Base-by-base conservation (phyloP, 768 basidiomycete species). In the Mycena vitilis region DNA sequence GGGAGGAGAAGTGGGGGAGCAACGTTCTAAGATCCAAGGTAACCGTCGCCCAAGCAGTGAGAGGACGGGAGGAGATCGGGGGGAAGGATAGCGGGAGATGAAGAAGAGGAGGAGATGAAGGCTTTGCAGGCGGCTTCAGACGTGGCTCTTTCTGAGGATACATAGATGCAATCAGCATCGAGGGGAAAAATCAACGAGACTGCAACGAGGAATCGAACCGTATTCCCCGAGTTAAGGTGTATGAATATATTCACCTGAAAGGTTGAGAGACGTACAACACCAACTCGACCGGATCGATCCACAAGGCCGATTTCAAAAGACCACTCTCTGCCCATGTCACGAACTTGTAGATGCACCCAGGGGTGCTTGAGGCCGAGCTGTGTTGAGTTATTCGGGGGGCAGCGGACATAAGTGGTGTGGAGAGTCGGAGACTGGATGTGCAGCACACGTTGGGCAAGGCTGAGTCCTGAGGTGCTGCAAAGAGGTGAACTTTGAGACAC, bases 351-450 rank as follows among this genome's bases (percentile, higher is more conserved):
- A 75, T 94, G 91, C 62, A 95, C 75, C 91, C 92, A 94, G 9
- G 88, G 82, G 73, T 91, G 90, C 74, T 86, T 89, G 60, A 94
- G 75, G 18, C 88, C 89, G 53, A 94, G 79, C 37, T 81, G 83
- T 48, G 70, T 48, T 54, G 70, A 70, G 25, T 60, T 51, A 65
- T 51, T 68, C 23, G 85, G 81, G 18, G 93, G 93, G 71, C 85
- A 89, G 10, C 86, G 88, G 42, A 95, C 86, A 73, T 84, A 94
- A 0, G 93, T 91, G 59, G 82, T 89, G 59, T 80, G 84, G 40
- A 93, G 73, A 15, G 89, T 90, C 30, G 93, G 93, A 6, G 92
- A 93, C 73, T 95, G 93, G 55, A 95, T 84, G 69, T 95, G 93
- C 16, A 95, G 83, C 1, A 93, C 91, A 1, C 88, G 90, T 75